These are phyloP conservation scores for Penicillium angulare DNA, from an alignment of 495 filamentous ascomycete genomes.

Conservation along the genomic window DNA sequence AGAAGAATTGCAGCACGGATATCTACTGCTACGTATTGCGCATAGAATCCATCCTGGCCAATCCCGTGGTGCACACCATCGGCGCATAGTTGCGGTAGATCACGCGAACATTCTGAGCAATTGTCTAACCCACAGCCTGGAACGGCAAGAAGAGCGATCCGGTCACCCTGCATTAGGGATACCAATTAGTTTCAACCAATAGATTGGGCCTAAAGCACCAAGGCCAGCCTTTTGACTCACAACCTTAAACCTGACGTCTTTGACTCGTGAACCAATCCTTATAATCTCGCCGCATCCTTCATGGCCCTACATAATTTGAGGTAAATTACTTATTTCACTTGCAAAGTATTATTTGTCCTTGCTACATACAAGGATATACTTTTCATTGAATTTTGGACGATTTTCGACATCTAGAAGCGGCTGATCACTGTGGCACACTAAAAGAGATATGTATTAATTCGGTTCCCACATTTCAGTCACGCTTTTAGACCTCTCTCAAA, in stretches of 20 bases:
- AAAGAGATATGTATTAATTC: background rate
- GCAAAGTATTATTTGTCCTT: too few relatives aligned
- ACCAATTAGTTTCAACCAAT: too few relatives aligned
- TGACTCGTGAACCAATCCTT: background rate
- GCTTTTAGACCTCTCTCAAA: background rate
- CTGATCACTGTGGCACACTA: constrained; percentile 24
- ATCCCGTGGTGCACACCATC: constrained; percentile 19
- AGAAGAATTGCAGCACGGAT: constrained; percentile 17
- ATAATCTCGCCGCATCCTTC: constrained; percentile 26
- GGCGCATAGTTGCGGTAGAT: constrained; percentile 19
- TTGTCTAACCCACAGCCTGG: constrained; percentile 16
- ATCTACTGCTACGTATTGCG: constrained; percentile 22
- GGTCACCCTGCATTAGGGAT: constrained; percentile 11
- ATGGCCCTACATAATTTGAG: too few relatives aligned
- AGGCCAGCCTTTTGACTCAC: too few relatives aligned
- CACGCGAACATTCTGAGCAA: constrained; percentile 20
- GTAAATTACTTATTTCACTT: too few relatives aligned
- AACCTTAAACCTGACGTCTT: constrained; percentile 1
- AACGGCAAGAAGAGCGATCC: constrained; percentile 18
- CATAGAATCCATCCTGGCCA: constrained; percentile 25
- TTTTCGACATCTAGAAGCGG: constrained; percentile 21
- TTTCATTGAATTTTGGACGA: constrained; percentile 19
- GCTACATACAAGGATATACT: constrained; percentile 20
- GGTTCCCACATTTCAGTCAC: background rate
- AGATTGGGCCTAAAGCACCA: too few relatives aligned